Base-by-base conservation (phyloP, 2,329 filamentous ascomycete species). In the Coleophoma crateriformis region DNA sequence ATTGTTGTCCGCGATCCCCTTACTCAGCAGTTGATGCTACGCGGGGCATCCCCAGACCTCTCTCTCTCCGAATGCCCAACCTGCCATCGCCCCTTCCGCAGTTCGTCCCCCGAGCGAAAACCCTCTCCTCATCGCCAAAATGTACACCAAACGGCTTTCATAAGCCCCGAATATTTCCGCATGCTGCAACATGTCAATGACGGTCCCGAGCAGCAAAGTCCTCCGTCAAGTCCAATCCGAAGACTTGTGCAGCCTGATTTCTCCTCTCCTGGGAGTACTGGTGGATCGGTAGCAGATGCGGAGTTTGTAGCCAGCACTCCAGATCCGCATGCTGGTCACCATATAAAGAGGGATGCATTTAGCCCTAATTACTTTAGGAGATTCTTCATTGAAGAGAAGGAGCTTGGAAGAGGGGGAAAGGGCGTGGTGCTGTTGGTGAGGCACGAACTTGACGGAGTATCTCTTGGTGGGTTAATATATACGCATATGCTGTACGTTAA, bases 381-480 rank as follows among this genome's bases (percentile, higher is more conserved):
- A 13, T 97, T 96, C 68, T 99, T 99, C 62, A 84, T 90, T 4
- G 91, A 95, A 61, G 89, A 97, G 68, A 77, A 80, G 5, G 85
- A 92, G 61, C 76, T 99, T 0, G 94, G 94, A 0, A 81, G 87
- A 61, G 94, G 95, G 19, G 94, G 95, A 3, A 96, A 96, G 64
- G 94, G 94, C 0, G 90, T 99, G 3, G 94, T 99, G 2, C 70
- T 99, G 43, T 76, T 97, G n/a, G 94, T 99, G 10, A 84, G 88
- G 52, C 94, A 99, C 69, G 79, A 95, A 57, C 82, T 99, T 50
- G 94, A 97, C 66, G 86, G 89, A 19, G 92, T 95, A 41, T 80
- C 84, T 33, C 75, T 99, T 2, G 94, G 67, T 64, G 58, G 49
- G 47, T 14, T 7, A 27, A 27, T 7, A 27, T 7, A 27, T 19